A percentile compares a stretch with the other conserved stretches of the same genome.
Evolutionary conservation across 495 filamentous ascomycete species (phyloP).

Genomic region (Annulohypoxylon maeteangense): DNA sequence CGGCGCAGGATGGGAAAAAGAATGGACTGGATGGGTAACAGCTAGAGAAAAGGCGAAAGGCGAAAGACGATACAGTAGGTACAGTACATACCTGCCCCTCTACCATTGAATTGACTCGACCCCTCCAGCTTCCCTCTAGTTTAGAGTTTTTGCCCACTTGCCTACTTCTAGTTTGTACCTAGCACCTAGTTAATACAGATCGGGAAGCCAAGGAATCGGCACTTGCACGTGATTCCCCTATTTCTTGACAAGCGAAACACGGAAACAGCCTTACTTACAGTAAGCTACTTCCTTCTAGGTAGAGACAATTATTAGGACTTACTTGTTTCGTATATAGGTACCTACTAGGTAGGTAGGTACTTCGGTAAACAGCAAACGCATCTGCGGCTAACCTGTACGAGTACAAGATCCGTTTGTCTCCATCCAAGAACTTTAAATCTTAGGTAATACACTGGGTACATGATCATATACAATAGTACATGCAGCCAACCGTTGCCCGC

Average conservation of each 20-base stretch:
- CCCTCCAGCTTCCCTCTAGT: neutral
- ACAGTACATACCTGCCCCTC: neutral
- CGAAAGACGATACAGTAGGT: neutral
- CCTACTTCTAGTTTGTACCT: neutral
- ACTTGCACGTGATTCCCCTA: conserved; percentile 25
- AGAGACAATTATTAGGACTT: neutral
- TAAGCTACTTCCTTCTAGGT: conserved; percentile 20
- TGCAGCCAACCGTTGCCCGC: conserved; percentile 27
- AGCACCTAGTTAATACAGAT: conserved; percentile 33
- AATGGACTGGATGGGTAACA: neutral
- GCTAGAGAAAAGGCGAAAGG: neutral
- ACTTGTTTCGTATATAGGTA: conserved; percentile 13
- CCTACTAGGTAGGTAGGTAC: conserved; percentile 23
- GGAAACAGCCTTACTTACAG: conserved; percentile 27
- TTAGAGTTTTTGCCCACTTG: neutral
- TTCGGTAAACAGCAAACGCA: neutral
- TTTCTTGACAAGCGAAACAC: conserved; percentile 1
- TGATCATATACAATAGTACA: neutral
- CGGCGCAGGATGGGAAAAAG: conserved; percentile 12
- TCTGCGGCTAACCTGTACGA: neutral
- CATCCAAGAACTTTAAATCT: conserved; percentile 1
- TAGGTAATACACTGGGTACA: neutral
- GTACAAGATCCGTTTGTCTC: conserved; percentile 26
- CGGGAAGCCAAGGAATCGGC: conserved; percentile 31
- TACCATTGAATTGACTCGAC: neutral